A percentile compares a stretch with the other conserved stretches of the same genome.
phyloP scores from a whole-genome alignment of 2,329 filamentous ascomycete genomes.

The Plenodomus biglobosus region DNA sequence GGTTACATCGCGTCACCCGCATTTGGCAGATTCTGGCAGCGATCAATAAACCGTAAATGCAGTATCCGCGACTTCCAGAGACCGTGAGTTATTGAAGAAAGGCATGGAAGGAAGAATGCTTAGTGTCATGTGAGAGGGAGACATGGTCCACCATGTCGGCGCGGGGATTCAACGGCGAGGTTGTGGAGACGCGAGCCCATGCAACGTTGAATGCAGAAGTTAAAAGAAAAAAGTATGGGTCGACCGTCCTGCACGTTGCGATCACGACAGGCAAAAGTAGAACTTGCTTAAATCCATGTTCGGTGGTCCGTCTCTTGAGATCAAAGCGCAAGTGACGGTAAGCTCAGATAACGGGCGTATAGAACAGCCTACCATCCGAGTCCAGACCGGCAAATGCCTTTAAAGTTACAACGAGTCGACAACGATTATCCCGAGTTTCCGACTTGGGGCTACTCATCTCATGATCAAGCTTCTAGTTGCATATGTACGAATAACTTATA shows the following conservation, averaged over 20 bases:
- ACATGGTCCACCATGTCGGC: neutral
- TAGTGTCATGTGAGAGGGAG: constrained; percentile 5
- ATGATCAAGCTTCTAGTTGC: too few species aligned
- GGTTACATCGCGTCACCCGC: constrained; percentile 34
- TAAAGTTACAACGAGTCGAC: neutral
- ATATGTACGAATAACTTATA: too few species aligned
- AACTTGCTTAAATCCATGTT: neutral
- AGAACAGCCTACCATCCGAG: neutral
- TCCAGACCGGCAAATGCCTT: too few species aligned
- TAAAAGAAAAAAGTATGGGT: neutral
- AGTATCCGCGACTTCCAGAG: constrained; percentile 10
- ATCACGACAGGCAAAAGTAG: neutral
- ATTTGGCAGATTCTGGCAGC: constrained; percentile 24
- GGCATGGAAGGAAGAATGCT: constrained; percentile 1
- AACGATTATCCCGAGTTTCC: neutral
- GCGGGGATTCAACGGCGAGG: neutral
- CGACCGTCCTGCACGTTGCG: neutral
- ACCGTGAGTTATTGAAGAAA: constrained; percentile 14
- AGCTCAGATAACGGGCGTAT: neutral
- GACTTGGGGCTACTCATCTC: neutral
- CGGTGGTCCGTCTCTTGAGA: neutral
- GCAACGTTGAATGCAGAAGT: constrained; percentile 4
- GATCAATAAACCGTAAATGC: constrained; percentile 35
- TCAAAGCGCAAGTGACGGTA: neutral
- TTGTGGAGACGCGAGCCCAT: neutral